These are phyloP conservation scores for Ilyonectria robusta DNA, from an alignment of 2,329 filamentous ascomycete species.

Conservation along the genomic window DNA sequence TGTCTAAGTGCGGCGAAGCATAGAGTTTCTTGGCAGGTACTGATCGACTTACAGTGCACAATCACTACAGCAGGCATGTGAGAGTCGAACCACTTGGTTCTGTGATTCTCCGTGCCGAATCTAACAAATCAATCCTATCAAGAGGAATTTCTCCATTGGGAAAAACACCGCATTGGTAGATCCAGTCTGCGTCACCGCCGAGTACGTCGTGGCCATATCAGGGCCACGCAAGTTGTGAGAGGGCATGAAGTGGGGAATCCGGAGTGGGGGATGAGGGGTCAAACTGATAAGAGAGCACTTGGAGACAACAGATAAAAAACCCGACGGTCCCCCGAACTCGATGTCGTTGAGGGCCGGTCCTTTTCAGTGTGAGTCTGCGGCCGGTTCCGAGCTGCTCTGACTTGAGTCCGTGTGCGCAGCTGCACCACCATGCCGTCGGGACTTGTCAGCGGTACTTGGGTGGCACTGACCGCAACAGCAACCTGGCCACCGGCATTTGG, in stretches of 20 bases:
- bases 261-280: conserved; percentile 1
- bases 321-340: conserved; percentile 3
- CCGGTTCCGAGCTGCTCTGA: neutral
- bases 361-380: neutral
- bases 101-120: neutral
- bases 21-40: neutral
- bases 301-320: conserved; percentile 8
- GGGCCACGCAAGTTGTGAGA: conserved; percentile 1
- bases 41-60: neutral
- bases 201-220: neutral
- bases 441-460: conserved; percentile 6
- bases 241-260: conserved; percentile 6
- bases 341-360: neutral
- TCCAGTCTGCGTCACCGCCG: neutral
- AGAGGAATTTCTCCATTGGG: neutral
- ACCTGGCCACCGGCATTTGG: neutral
- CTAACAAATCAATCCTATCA: neutral
- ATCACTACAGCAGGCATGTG: neutral
- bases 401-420: neutral
- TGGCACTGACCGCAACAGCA: neutral
- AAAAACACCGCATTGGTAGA: neutral
- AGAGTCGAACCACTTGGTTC: neutral
- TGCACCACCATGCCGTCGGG: neutral
- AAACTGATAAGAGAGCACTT: conserved; percentile 15
- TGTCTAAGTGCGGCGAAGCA: neutral